Percentiles rank a stretch among this genome's conserved stretches.
These are phyloP conservation scores for Alnus glutinosa DNA, from an alignment of 306 rosid genomes.

Conservation along the genomic window DNA sequence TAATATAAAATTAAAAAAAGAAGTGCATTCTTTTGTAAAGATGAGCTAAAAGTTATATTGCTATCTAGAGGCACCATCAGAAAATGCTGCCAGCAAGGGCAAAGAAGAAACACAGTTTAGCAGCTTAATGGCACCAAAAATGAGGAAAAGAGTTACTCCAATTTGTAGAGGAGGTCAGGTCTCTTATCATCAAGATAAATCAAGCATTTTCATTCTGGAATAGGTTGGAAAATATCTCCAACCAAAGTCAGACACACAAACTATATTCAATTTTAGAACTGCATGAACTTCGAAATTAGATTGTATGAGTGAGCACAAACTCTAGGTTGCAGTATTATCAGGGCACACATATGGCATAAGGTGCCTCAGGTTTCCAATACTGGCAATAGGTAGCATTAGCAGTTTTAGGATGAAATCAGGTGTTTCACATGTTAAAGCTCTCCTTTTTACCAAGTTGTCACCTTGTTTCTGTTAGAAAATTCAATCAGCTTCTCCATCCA, in stretches of 20 bases:
- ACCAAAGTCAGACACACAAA: background rate
- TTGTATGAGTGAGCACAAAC: background rate
- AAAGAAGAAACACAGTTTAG: background rate
- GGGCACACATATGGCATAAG: background rate
- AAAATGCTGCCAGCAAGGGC: slow-evolving; percentile 1
- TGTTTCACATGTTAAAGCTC: background rate
- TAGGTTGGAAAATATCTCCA: background rate
- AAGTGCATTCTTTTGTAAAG: background rate
- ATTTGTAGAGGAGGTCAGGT: background rate
- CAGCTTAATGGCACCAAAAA: background rate
- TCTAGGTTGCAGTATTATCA: no score
- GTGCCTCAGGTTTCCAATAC: background rate
- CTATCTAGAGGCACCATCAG: background rate
- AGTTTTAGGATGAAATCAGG: background rate
- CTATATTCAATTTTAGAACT: background rate
- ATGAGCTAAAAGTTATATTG: background rate
- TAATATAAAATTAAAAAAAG: background rate
- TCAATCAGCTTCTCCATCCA: background rate
- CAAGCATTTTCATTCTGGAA: background rate
- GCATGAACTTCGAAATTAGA: background rate
- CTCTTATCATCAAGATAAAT: background rate
- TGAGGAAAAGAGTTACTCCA: background rate
- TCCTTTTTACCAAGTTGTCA: background rate
- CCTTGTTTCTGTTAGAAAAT: background rate
- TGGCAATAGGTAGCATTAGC: background rate